Evolutionary conservation across 495 filamentous ascomycete species (phyloP).

Genomic region (Lichenothelia convexa): DNA sequence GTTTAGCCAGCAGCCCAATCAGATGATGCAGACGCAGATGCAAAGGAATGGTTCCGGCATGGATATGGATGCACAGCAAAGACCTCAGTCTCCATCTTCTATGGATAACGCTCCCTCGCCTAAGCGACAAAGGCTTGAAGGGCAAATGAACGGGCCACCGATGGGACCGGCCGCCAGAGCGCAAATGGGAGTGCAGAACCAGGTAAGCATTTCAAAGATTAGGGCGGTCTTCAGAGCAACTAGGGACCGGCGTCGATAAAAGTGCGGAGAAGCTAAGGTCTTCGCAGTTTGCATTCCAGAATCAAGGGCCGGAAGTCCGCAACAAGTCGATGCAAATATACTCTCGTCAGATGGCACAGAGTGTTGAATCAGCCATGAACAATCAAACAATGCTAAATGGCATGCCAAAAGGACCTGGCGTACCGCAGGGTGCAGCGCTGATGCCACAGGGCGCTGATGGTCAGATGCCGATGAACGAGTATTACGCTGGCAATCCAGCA

Average conservation of each 20-base stretch:
- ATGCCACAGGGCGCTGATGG: conserved; percentile 60
- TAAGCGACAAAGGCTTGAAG: conserved; percentile 79
- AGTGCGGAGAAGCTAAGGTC: too few relatives aligned
- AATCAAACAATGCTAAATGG: conserved; percentile 35
- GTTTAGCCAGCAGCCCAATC: conserved; percentile 36
- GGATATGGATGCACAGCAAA: conserved; percentile 63
- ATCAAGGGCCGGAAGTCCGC: conserved; percentile 37
- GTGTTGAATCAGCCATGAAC: conserved; percentile 45
- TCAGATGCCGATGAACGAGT: conserved; percentile 26
- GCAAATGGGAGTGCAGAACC: conserved; percentile 60
- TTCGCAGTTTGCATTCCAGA: conserved; percentile 47
- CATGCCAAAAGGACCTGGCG: conserved; percentile 44
- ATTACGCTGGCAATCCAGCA: conserved; percentile 38
- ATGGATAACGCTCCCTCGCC: conserved; percentile 83
- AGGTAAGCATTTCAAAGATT: conserved; percentile 30
- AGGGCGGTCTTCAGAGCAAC: too few relatives aligned
- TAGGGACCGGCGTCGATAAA: too few relatives aligned
- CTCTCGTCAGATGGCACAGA: conserved; percentile 62
- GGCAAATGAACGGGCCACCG: conserved; percentile 51
- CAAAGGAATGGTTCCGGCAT: conserved; percentile 70
- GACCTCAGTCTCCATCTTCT: conserved; percentile 63
- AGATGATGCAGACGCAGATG: conserved; percentile 36
- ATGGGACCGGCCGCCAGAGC: conserved; percentile 66
- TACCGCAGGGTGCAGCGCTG: conserved; percentile 24
- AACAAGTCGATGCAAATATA: conserved; percentile 74